Evolutionary conservation across 192 early-diverging fungal species (phyloP), one percentile per base, ranked within the genome.

Genomic region (Lunasporangiospora selenospora): DNA sequence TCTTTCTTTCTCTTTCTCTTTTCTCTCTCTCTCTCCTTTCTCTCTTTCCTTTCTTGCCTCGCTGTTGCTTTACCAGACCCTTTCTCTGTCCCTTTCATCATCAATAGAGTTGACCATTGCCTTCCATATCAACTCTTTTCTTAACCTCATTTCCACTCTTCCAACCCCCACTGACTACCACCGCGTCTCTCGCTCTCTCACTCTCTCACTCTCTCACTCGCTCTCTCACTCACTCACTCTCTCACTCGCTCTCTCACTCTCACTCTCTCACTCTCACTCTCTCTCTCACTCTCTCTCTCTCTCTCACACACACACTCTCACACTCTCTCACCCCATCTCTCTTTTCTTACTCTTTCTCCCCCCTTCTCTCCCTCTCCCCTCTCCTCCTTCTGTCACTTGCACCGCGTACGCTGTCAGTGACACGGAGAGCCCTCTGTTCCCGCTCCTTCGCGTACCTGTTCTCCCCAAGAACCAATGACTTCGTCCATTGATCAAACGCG

Each of bases 31-130:
- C 23, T 27, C 19, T 19, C 27, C 29, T 37, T 23, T 38, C 3
- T 38, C 33, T 8, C 34, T 23, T 26, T 26, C 21, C 8, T 32
- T 36, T 18, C 40, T 19, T 23, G 16, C 32, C 40, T 15, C 19
- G 10, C 30, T 16, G 13, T 15, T n/a, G 19, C 27, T 21, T 42
- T 39, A 21, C 24, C 43, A n/a, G n/a, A 10, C 36, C 39, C 39
- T 34, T 37, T 43, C 29, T 41, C 24, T 19, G 27, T 29, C 32
- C 18, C n/a, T 42, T 29, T 42, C 21, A 29, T 29, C 13, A n/a
- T 55, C 21, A 53, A 26, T 34, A 48, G 59, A 61, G 59, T 46
- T 51, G 46, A 18, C n/a, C 41, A 57, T 57, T 40, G 8, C 55
- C 36, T 31, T 8, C 31, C 47, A n/a, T 30, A 21, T 19, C 9